Evolutionary conservation across 192 early-diverging fungal species (phyloP).

Genomic region (Coemansia sp.): DNA sequence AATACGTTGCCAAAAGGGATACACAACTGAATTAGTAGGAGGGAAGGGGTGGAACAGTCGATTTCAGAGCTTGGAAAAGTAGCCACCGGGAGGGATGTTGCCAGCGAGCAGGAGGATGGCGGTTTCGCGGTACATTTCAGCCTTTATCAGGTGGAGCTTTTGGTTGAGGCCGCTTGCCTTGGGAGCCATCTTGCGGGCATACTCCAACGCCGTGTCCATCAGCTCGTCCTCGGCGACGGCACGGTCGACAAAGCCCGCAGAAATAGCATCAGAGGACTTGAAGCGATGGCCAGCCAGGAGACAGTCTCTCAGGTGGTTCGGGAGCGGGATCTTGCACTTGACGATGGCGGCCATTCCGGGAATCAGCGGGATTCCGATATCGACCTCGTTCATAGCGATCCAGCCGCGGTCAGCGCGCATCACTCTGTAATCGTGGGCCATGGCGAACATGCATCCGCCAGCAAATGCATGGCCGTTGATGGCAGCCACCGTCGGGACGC

Average conservation of each 20-base stretch:
- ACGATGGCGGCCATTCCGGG: constrained; percentile 71
- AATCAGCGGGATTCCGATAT: constrained; percentile 64
- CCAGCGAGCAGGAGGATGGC: constrained; percentile 37
- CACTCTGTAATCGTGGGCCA: constrained; percentile 67
- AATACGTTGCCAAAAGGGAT: neutral
- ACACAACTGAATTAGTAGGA: too few relatives aligned
- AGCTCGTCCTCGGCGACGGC: constrained; percentile 57
- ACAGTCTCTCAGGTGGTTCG: constrained; percentile 61
- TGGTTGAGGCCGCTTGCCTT: constrained; percentile 58
- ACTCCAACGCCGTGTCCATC: constrained; percentile 53
- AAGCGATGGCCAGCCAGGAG: constrained; percentile 63
- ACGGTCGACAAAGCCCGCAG: constrained; percentile 60
- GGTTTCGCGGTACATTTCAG: constrained; percentile 64
- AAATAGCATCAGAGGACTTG: constrained; percentile 61
- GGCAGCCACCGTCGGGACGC: constrained; percentile 71
- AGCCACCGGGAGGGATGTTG: constrained; percentile 33
- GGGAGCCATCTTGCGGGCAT: constrained; percentile 57
- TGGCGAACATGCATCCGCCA: constrained; percentile 66
- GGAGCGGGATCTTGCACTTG: constrained; percentile 59
- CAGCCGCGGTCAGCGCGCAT: constrained; percentile 74
- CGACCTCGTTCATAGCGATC: constrained; percentile 78
- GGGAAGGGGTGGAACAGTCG: neutral
- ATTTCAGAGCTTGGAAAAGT: constrained; percentile 46
- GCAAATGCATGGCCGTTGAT: constrained; percentile 81
- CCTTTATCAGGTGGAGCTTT: constrained; percentile 61